Evolutionary conservation across 2,329 filamentous ascomycete genomes (phyloP).

Genomic region (Fusarium sp.): DNA sequence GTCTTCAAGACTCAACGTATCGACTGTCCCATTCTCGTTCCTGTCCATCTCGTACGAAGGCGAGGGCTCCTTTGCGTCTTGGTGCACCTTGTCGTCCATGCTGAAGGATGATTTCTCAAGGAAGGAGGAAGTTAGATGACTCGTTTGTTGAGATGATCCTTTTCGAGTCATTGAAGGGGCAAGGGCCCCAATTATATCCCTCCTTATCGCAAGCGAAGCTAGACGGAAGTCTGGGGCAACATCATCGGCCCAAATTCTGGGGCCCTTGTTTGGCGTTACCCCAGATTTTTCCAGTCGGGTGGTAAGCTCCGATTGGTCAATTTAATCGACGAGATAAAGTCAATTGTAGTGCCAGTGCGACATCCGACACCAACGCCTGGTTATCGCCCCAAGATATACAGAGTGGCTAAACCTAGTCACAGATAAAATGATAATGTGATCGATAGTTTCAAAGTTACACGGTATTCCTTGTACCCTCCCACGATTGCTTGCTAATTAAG

Average conservation of each 20-base stretch:
- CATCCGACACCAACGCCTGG: too few species aligned
- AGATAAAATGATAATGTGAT: neutral
- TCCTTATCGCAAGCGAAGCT: slow-evolving; percentile 3
- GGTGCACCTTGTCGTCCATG: neutral
- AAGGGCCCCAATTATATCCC: slow-evolving; percentile 19
- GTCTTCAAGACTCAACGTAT: slow-evolving; percentile 9
- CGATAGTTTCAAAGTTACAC: too few species aligned
- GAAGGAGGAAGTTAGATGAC: too few species aligned
- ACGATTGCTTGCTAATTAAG: slow-evolving; percentile 2
- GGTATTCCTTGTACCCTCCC: neutral
- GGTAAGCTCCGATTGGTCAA: neutral
- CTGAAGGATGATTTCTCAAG: neutral
- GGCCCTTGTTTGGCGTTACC: slow-evolving; percentile 13
- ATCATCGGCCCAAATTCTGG: slow-evolving; percentile 11
- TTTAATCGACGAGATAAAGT: slow-evolving; percentile 27
- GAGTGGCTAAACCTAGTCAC: slow-evolving; percentile 2
- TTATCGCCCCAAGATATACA: neutral
- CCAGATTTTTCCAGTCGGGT: neutral
- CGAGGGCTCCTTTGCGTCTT: slow-evolving; percentile 4
- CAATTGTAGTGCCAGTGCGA: too few species aligned
- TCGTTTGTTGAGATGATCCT: too few species aligned
- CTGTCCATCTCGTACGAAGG: neutral
- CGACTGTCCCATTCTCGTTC: neutral
- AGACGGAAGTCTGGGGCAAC: too few species aligned
- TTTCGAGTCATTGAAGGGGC: slow-evolving; percentile 1